Percentiles rank a stretch among this genome's conserved stretches.
phyloP scores from a whole-genome alignment of 2,329 filamentous ascomycete species.

The Zymoseptoria crescenta region DNA sequence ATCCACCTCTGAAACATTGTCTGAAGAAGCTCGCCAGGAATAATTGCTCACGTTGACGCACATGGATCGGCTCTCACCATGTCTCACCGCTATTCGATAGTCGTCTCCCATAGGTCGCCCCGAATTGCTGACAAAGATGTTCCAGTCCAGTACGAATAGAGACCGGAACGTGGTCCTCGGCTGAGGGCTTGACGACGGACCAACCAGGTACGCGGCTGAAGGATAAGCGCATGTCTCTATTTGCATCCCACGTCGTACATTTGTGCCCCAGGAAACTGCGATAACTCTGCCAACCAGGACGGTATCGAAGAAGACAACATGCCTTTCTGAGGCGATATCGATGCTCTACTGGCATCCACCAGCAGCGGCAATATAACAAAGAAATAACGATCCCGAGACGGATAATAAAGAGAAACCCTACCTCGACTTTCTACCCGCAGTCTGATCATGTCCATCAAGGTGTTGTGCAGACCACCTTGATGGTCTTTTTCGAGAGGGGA shows the following conservation, averaged over 20 bases:
- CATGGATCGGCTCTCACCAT: too few relatives aligned
- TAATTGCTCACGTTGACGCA: too few relatives aligned
- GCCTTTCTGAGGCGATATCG: not conserved
- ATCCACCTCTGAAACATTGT: too few relatives aligned
- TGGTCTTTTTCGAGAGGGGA: slow-evolving; percentile 1
- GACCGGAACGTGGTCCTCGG: not conserved
- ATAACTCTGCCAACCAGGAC: not conserved
- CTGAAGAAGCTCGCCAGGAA: too few relatives aligned
- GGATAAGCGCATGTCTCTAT: not conserved
- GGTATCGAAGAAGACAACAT: not conserved
- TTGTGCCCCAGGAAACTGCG: not conserved
- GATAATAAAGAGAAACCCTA: not conserved
- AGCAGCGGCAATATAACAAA: not conserved
- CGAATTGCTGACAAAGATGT: too few relatives aligned
- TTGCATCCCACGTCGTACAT: not conserved
- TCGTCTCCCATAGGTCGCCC: too few relatives aligned
- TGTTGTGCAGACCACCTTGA: slow-evolving; percentile 11
- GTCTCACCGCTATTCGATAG: too few relatives aligned
- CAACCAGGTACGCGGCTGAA: not conserved
- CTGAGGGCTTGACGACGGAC: not conserved
- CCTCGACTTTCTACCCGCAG: slow-evolving; percentile 1
- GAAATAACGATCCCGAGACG: not conserved
- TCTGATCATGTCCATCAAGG: slow-evolving; percentile 12
- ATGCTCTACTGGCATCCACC: not conserved
- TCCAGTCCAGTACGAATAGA: not conserved